These are phyloP conservation scores for Trichoderma asperellum DNA, from an alignment of 2,329 filamentous ascomycete genomes.

Conservation along the genomic window DNA sequence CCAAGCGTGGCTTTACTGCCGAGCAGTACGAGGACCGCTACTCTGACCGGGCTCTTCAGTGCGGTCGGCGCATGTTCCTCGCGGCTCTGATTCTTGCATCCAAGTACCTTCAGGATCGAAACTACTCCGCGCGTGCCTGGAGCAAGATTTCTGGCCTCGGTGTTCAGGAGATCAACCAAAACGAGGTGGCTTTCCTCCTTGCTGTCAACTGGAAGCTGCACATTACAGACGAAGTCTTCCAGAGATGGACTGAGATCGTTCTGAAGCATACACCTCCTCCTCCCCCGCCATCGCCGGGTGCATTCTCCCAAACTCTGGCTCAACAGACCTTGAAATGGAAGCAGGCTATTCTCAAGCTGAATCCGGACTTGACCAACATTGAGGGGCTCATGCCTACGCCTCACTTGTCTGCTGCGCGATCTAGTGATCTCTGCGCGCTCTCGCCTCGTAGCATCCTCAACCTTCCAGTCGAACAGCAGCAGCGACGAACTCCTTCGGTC, in stretches of 20 bases:
- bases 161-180: conserved; percentile 92
- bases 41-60: conserved; percentile 81
- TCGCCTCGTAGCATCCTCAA: conserved; percentile 52
- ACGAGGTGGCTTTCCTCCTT: conserved; percentile 88
- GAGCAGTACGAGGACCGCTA: conserved; percentile 77
- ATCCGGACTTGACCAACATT: conserved; percentile 62
- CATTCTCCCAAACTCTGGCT: conserved; percentile 47
- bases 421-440: conserved; percentile 43
- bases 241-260: conserved; percentile 92
- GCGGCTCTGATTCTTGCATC: conserved; percentile 93
- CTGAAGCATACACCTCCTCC: conserved; percentile 80
- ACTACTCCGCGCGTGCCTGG: conserved; percentile 97
- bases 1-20: conserved; percentile 80
- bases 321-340: conserved; percentile 61
- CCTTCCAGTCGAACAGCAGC: conserved; percentile 43
- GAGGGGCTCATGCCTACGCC: conserved; percentile 52
- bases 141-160: conserved; percentile 98
- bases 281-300: conserved; percentile 59
- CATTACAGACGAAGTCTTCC: conserved; percentile 85
- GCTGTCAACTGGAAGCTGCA: conserved; percentile 95
- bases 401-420: conserved; percentile 36
- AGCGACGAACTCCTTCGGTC: conserved; percentile 43
- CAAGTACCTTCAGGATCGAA: conserved; percentile 96
- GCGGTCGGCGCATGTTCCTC: conserved; percentile 96
- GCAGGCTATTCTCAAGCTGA: conserved; percentile 59